Evolutionary conservation across 257 asterid genomes (phyloP).

Genomic region (Forsythia viridissima): DNA sequence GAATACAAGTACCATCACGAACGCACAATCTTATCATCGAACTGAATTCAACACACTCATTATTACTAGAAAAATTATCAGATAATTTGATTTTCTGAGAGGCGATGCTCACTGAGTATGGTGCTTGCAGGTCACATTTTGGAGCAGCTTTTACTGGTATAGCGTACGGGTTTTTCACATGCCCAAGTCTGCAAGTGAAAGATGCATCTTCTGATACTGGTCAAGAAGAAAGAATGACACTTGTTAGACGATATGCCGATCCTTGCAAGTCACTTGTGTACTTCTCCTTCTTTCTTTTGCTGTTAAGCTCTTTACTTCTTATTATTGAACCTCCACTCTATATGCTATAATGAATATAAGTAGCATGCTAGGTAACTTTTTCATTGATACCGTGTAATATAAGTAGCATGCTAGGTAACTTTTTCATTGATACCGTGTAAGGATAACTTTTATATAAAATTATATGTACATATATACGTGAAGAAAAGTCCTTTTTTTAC

Average conservation of each 20-base stretch:
- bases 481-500: no score
- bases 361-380: constrained; percentile 1
- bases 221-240: constrained; percentile 51
- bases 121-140: constrained; percentile 65
- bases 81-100: neutral
- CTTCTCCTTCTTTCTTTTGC: constrained; percentile 56
- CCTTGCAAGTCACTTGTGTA: constrained; percentile 57
- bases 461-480: neutral
- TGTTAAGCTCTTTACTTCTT: constrained; percentile 50
- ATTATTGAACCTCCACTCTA: constrained; percentile 66
- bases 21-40: neutral
- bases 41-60: no score
- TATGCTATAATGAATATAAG: constrained; percentile 25
- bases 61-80: no score
- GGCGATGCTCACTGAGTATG: neutral
- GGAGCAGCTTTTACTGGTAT: constrained; percentile 67
- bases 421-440: neutral
- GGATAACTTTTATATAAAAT: neutral
- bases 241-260: constrained; percentile 48
- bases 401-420: constrained; percentile 5
- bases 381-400: neutral
- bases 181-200: constrained; percentile 56
- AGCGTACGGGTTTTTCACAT: constrained; percentile 58
- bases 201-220: constrained; percentile 49
- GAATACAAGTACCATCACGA: no score